Base-by-base conservation (phyloP, 2,329 filamentous ascomycete genomes). In the Zopfia rhizophila region DNA sequence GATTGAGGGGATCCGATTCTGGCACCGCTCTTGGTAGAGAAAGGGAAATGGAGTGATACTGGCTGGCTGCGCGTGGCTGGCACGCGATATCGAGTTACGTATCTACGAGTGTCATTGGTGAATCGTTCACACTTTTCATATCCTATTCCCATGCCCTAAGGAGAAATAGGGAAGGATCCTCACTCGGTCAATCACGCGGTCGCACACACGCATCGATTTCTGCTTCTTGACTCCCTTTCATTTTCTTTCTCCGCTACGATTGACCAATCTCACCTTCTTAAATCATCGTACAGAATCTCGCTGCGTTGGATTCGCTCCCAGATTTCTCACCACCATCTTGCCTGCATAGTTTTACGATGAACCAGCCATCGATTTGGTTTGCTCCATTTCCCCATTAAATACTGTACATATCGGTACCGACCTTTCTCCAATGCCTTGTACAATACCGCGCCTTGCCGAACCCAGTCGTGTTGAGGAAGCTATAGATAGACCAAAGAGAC, bases 331-430 rank as follows among this genome's bases (percentile, higher is more conserved):
- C n/a, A n/a, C n/a, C 30, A 17, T 19, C n/a, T 28, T 19, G 13
- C 14, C 6, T 14, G 7, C 5, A 8, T 30, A 32, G 10, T 19
- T 4, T 27, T 19, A 13, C 42, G 24, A 39, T 38, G 25, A 32
- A 27, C 41, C 40, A 44, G 32, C 21, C 36, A 46, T 33, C 35
- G 29, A 37, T 10, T 17, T 19, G 7, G 2, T 7, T 38, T 17
- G 22, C 35, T 19, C 38, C 30, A 10, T n/a, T n/a, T 5, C 3
- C 18, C 22, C 11, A 17, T 18, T 43, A 19, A 24, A 35, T 38
- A 38, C 30, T 32, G 22, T 39, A 45, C 28, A 45, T 45, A n/a
- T 49, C 40, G 40, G 39, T 45, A 44, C 46, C 46, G 22, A 7
- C 29, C 17, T 14, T 5, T 28, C 31, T 24, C n/a, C 36, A 29